phyloP scores from a whole-genome alignment of 208 protist genomes.

The Leishmania arabica region DNA sequence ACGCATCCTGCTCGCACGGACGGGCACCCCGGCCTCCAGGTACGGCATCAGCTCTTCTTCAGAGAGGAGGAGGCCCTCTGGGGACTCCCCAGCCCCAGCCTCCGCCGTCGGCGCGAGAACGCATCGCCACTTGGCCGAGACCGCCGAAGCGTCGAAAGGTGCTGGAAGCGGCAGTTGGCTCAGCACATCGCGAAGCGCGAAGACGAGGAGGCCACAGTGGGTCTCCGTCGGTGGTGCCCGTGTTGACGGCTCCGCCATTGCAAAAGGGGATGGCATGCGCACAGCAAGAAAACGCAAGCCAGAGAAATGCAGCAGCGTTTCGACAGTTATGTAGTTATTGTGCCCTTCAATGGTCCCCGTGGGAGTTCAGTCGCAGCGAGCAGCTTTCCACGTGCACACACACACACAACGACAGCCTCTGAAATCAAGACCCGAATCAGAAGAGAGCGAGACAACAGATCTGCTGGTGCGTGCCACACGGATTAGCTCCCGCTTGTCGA shows the following conservation, averaged over 20 bases:
- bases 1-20: slow-evolving; percentile 33
- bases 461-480: neutral
- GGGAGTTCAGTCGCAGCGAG: neutral
- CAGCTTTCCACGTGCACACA: neutral
- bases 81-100: neutral
- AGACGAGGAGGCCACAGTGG: slow-evolving; percentile 45
- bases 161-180: slow-evolving; percentile 52
- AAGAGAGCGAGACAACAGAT: neutral
- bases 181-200: slow-evolving; percentile 71
- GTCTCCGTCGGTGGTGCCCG: slow-evolving; percentile 4
- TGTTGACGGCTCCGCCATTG: neutral
- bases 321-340: neutral
- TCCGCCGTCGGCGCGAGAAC: slow-evolving; percentile 58
- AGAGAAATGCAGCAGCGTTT: neutral
- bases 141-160: slow-evolving; percentile 25
- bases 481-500: neutral
- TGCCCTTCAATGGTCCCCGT: neutral
- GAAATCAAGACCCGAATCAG: neutral
- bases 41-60: slow-evolving; percentile 57
- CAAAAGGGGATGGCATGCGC: no score
- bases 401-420: neutral
- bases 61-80: slow-evolving; percentile 16
- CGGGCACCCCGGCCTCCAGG: slow-evolving; percentile 68
- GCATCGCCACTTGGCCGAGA: slow-evolving; percentile 88
- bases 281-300: neutral